Percentiles rank a stretch among this genome's conserved stretches.
Conservation (phyloP, 345 rosid genomes). For the Diplotaxis tenuifolia region DNA sequence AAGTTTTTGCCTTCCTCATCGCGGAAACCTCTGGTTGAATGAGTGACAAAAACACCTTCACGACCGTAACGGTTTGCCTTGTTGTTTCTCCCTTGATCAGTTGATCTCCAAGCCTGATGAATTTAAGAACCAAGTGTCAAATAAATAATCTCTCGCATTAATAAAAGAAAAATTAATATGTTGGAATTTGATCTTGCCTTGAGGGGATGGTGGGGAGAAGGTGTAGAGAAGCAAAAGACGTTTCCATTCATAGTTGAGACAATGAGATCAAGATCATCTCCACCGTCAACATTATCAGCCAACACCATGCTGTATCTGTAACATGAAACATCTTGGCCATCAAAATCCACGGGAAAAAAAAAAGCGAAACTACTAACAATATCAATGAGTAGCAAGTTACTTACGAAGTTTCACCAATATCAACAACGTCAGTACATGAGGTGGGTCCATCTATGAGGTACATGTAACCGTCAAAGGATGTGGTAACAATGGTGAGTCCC, state of each 20-base stretch:
- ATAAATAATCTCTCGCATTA: conserved; percentile 50
- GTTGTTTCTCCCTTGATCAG: conserved; percentile 92
- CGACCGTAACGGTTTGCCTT: conserved; percentile 64
- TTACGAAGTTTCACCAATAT: conserved; percentile 98
- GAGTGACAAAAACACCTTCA: conserved; percentile 77
- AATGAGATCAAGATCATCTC: conserved; percentile 97
- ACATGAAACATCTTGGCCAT: conserved; percentile 14
- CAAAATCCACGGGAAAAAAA: conserved; percentile 5
- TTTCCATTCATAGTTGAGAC: conserved; percentile 98
- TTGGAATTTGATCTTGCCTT: conserved; percentile 59
- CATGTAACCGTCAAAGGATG: conserved; percentile 94
- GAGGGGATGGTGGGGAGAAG: conserved; percentile 92
- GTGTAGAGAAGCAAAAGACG: conserved; percentile 99
- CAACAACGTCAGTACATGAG: conserved; percentile 95
- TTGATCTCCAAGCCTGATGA: conserved; percentile 92
- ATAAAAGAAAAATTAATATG: conserved; percentile 18
- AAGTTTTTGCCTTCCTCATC: conserved; percentile 99
- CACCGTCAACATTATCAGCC: conserved; percentile 99
- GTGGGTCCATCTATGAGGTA: conserved; percentile 98
- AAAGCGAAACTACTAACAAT: neutral
- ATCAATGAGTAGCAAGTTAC: conserved; percentile 34
- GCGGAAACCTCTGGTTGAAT: conserved; percentile 87
- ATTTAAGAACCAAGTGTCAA: conserved; percentile 23
- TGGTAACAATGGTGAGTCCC: conserved; percentile 89
- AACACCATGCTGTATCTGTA: conserved; percentile 94